Conservation (phyloP, 2,329 filamentous ascomycete species). For the Aureobasidium sp. region DNA sequence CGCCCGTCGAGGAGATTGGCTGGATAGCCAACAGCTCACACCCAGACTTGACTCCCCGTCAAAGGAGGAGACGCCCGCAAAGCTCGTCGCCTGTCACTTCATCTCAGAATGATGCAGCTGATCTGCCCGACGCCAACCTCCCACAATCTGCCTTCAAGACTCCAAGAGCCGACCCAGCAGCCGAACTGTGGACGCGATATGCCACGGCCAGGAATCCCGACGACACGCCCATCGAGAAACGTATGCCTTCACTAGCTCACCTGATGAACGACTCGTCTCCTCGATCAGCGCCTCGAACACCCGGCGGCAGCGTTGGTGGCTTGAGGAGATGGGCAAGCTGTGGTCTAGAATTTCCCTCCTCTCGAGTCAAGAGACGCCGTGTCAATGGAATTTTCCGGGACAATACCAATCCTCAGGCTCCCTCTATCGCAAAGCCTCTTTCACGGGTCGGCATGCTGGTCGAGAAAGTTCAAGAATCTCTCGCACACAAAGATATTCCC, state of each 20-base stretch:
- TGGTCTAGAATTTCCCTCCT: constrained; percentile 42
- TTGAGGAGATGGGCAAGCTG: constrained; percentile 46
- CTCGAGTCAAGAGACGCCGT: constrained; percentile 36
- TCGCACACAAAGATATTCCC: constrained; percentile 33
- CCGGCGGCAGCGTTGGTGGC: constrained; percentile 40
- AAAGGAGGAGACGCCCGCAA: constrained; percentile 39
- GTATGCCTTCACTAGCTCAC: constrained; percentile 36
- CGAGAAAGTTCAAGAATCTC: constrained; percentile 40
- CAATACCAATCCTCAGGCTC: constrained; percentile 27
- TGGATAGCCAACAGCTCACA: constrained; percentile 48
- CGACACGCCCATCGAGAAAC: constrained; percentile 30
- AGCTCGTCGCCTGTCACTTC: constrained; percentile 41
- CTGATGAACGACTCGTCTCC: constrained; percentile 42
- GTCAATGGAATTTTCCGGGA: constrained; percentile 29
- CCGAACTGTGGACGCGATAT: constrained; percentile 43
- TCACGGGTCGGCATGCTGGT: constrained; percentile 31
- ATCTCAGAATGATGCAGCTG: constrained; percentile 30
- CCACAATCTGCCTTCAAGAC: constrained; percentile 30
- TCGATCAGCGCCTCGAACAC: constrained; percentile 35
- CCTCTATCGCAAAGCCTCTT: constrained; percentile 18
- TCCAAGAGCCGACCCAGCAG: constrained; percentile 41
- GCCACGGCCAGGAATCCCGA: constrained; percentile 31
- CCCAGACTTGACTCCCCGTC: constrained; percentile 36
- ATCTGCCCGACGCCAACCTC: constrained; percentile 24
- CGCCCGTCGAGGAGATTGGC: constrained; percentile 54